Percentiles rank a stretch among this genome's conserved stretches.
Conservation (phyloP, 306 rosid species). For the Trichosanthes truncata region DNA sequence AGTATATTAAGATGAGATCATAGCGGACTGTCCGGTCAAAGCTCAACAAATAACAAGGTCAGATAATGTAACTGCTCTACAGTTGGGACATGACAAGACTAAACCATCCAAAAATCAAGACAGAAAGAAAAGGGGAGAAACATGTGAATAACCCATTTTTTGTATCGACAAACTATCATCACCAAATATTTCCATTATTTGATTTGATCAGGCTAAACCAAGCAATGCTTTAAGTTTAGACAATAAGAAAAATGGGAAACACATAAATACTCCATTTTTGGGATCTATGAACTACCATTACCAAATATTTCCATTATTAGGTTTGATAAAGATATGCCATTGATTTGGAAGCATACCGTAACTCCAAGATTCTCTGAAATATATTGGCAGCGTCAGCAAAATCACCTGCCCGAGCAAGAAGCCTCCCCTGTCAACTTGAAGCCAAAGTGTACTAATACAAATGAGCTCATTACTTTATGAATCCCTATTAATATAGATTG, state of each 20-base stretch:
- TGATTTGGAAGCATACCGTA: constrained; percentile 49
- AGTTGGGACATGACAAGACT: not conserved
- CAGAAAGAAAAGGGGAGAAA: not conserved
- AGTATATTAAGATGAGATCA: not conserved
- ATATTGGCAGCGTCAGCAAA: constrained; percentile 57
- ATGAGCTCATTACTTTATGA: constrained; percentile 31
- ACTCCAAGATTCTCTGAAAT: constrained; percentile 67
- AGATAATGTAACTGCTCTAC: not conserved
- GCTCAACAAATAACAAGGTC: not conserved
- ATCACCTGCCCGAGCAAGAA: constrained; percentile 91
- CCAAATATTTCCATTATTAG: not conserved
- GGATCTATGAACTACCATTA: not conserved
- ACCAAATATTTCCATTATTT: not conserved
- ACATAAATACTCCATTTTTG: not conserved
- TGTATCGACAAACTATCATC: not conserved
- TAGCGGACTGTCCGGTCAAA: not conserved
- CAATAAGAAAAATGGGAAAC: not conserved
- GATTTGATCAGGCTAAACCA: not conserved
- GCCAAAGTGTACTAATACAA: constrained; percentile 62
- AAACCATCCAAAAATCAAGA: not conserved
- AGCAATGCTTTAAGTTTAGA: not conserved
- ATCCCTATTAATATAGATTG: constrained; percentile 13
- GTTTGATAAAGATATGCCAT: not conserved
- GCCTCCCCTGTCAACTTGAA: constrained; percentile 99
- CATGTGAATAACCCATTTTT: not conserved